phyloP scores from a whole-genome alignment of 352 stramenopile species.

The Phytophthora rubi region DNA sequence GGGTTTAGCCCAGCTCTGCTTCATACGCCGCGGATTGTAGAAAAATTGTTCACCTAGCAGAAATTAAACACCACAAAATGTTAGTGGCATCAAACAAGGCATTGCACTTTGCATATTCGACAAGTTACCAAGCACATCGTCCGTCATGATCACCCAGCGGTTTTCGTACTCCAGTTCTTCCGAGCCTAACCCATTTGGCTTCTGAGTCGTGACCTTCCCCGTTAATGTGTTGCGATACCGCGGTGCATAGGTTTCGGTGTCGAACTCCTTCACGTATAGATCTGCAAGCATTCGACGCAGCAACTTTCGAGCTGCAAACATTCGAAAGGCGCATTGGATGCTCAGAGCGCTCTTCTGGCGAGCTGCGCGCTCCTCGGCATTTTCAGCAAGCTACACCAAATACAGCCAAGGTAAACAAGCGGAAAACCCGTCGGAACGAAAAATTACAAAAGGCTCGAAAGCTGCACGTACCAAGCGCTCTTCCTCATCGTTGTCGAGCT shows the following conservation, averaged over 20 bases:
- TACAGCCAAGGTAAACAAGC: neutral
- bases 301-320: conserved; percentile 57
- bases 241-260: conserved; percentile 38
- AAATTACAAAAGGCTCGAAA: conserved; percentile 5
- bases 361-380: conserved; percentile 35
- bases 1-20: conserved; percentile 63
- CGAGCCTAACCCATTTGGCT: conserved; percentile 59
- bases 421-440: neutral
- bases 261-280: conserved; percentile 69
- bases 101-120: neutral
- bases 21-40: conserved; percentile 65
- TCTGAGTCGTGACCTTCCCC: conserved; percentile 40
- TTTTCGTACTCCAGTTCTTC: conserved; percentile 66
- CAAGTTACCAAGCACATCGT: conserved; percentile 49
- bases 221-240: conserved; percentile 67
- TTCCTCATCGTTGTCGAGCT: conserved; percentile 54
- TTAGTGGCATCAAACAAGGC: conserved; percentile 13
- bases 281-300: conserved; percentile 56
- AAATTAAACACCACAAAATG: conserved; percentile 19
- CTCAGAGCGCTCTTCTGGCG: conserved; percentile 50
- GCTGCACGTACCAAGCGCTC: conserved; percentile 40
- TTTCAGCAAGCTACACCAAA: conserved; percentile 48
- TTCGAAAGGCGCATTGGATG: conserved; percentile 66
- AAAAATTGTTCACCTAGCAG: conserved; percentile 63
- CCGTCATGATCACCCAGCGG: conserved; percentile 64